Percentiles rank a stretch among this genome's conserved stretches.
phyloP scores from a whole-genome alignment of 148 eudicot genomes.

The Chenopodium quinoa region DNA sequence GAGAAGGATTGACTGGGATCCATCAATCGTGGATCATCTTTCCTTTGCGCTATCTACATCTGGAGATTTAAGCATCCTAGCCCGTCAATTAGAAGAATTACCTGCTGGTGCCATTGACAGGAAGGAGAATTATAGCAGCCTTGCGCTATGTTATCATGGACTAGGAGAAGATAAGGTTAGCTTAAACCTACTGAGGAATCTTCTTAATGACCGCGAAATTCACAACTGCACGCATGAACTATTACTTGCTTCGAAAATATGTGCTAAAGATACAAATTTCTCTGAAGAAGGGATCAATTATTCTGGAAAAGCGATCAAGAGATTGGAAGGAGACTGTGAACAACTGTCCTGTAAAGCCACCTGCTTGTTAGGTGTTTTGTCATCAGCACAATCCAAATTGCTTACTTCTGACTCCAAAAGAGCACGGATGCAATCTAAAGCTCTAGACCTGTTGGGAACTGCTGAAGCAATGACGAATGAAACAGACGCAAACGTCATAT shows the following conservation, averaged over 20 bases:
- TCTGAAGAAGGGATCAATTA: slow-evolving; percentile 46
- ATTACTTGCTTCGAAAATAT: slow-evolving; percentile 54
- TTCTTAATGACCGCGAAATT: slow-evolving; percentile 48
- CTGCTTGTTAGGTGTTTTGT: slow-evolving; percentile 59
- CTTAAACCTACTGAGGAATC: slow-evolving; percentile 52
- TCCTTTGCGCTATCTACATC: slow-evolving; percentile 65
- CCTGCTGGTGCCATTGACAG: slow-evolving; percentile 51
- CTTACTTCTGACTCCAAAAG: slow-evolving; percentile 52
- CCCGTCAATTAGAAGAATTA: slow-evolving; percentile 63
- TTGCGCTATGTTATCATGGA: slow-evolving; percentile 72
- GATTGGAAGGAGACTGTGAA: slow-evolving; percentile 35
- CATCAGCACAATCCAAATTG: slow-evolving; percentile 44
- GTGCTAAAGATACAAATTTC: slow-evolving; percentile 27
- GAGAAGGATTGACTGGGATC: slow-evolving; percentile 57
- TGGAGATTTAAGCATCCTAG: slow-evolving; percentile 43
- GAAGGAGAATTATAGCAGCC: slow-evolving; percentile 39
- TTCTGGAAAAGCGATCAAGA: slow-evolving; percentile 32
- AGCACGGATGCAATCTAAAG: slow-evolving; percentile 49
- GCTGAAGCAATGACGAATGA: slow-evolving; percentile 40
- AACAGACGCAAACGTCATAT: slow-evolving; percentile 40
- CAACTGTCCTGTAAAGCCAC: slow-evolving; percentile 44
- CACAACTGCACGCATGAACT: slow-evolving; percentile 38
- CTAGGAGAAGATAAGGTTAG: slow-evolving; percentile 53
- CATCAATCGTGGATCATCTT: slow-evolving; percentile 72
- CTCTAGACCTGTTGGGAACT: slow-evolving; percentile 53